Evolutionary conservation across 2,329 filamentous ascomycete genomes (phyloP).

Genomic region (Cladosporium phlei): DNA sequence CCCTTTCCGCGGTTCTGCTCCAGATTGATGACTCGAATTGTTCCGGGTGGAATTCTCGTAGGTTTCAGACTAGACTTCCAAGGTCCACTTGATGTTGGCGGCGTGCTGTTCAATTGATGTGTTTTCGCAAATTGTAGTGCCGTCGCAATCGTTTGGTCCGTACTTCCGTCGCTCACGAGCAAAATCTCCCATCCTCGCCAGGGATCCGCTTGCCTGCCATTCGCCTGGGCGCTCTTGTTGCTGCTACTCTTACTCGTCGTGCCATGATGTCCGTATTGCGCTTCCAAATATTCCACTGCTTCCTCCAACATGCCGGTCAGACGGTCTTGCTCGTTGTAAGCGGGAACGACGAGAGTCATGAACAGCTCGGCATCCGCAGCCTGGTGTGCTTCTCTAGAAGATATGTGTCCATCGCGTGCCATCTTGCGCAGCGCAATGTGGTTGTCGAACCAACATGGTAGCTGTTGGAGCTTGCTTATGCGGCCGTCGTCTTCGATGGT

Average conservation of each 20-base stretch:
- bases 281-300: constrained; percentile 79
- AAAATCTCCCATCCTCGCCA: constrained; percentile 80
- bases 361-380: constrained; percentile 76
- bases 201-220: constrained; percentile 26
- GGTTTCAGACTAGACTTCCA: constrained; percentile 46
- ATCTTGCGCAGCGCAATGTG: constrained; percentile 57
- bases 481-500: constrained; percentile 65
- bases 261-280: constrained; percentile 51
- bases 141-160: constrained; percentile 72
- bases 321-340: constrained; percentile 88
- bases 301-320: constrained; percentile 83
- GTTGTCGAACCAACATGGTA: constrained; percentile 85
- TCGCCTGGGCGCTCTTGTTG: constrained; percentile 27
- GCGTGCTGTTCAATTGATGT: constrained; percentile 50
- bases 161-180: constrained; percentile 84
- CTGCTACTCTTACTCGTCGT: constrained; percentile 28
- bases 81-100: constrained; percentile 41
- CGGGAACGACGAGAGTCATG: constrained; percentile 87
- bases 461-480: constrained; percentile 48
- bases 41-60: constrained; percentile 64
- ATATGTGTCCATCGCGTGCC: constrained; percentile 30
- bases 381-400: constrained; percentile 45
- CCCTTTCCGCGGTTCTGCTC: constrained; percentile 88
- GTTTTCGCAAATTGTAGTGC: constrained; percentile 74
- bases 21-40: constrained; percentile 74